Conservation (phyloP, 2,329 filamentous ascomycete genomes). For the Fusarium sacchari region DNA sequence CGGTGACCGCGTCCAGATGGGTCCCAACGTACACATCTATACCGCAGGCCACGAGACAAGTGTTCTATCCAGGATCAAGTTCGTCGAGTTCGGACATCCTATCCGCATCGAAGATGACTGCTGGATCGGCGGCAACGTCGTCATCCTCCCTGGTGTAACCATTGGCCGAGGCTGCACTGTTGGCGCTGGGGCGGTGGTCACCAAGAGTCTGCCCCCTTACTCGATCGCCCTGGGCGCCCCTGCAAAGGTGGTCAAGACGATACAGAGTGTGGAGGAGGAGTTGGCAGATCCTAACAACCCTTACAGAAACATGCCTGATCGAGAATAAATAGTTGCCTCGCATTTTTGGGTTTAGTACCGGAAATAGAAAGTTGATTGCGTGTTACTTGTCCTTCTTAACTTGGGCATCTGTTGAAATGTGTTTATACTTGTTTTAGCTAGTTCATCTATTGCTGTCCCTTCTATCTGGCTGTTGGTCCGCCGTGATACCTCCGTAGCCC, state of each 20-base stretch:
- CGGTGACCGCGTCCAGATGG: slow-evolving; percentile 76
- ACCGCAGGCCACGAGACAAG: slow-evolving; percentile 78
- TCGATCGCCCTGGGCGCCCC: slow-evolving; percentile 60
- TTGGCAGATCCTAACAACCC: slow-evolving; percentile 40
- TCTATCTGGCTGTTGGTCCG: background rate
- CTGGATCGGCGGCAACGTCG: slow-evolving; percentile 63
- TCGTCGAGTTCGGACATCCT: slow-evolving; percentile 58
- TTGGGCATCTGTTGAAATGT: background rate
- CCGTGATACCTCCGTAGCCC: fast-evolving
- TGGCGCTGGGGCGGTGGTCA: slow-evolving; percentile 61
- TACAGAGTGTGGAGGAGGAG: slow-evolving; percentile 51
- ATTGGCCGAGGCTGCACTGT: slow-evolving; percentile 64
- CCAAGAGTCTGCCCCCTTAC: slow-evolving; percentile 59
- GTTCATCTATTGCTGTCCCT: fast-evolving
- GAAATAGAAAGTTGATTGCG: background rate
- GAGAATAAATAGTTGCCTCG: slow-evolving; percentile 10
- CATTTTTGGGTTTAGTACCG: background rate
- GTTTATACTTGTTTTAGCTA: background rate
- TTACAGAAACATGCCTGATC: slow-evolving; percentile 42
- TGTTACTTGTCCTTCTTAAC: no score
- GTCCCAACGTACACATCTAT: slow-evolving; percentile 76
- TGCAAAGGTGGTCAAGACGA: slow-evolving; percentile 59
- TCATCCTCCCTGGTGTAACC: slow-evolving; percentile 62
- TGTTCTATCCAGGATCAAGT: slow-evolving; percentile 58
- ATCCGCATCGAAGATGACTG: slow-evolving; percentile 64